Percentiles rank a stretch among this genome's conserved stretches.
Conservation (phyloP, 2,329 filamentous ascomycete genomes). For the Xylaria sp. region DNA sequence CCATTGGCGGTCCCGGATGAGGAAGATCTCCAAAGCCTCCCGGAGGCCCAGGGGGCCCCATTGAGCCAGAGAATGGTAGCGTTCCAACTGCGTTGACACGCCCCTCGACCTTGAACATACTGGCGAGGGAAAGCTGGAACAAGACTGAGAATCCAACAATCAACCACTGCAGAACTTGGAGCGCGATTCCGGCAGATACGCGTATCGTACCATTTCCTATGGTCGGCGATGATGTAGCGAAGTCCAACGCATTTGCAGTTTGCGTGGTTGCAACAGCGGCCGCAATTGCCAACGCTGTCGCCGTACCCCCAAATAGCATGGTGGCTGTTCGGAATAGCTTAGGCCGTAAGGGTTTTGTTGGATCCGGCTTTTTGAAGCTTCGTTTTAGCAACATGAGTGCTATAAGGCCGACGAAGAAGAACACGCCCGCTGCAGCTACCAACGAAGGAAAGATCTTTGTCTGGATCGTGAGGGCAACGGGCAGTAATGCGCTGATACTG, state of each 20-base stretch:
- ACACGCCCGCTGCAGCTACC: background rate
- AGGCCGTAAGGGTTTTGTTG: background rate
- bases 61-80: background rate
- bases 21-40: background rate
- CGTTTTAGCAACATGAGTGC: constrained; percentile 1
- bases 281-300: background rate
- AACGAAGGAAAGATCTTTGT: background rate
- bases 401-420: background rate
- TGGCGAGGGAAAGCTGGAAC: background rate
- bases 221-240: background rate
- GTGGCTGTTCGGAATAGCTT: constrained; percentile 5
- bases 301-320: background rate
- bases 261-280: constrained; percentile 2
- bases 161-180: background rate
- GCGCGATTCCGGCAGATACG: background rate
- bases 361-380: background rate
- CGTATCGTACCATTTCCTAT: constrained; percentile 3
- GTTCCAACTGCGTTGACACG: background rate
- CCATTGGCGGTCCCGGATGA: background rate
- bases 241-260: constrained; percentile 1
- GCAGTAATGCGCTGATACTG: background rate
- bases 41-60: background rate
- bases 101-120: background rate
- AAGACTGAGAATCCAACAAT: background rate
- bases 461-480: background rate